phyloP scores from a whole-genome alignment of 352 stramenopile genomes.

The Globisporangium mamillatum region DNA sequence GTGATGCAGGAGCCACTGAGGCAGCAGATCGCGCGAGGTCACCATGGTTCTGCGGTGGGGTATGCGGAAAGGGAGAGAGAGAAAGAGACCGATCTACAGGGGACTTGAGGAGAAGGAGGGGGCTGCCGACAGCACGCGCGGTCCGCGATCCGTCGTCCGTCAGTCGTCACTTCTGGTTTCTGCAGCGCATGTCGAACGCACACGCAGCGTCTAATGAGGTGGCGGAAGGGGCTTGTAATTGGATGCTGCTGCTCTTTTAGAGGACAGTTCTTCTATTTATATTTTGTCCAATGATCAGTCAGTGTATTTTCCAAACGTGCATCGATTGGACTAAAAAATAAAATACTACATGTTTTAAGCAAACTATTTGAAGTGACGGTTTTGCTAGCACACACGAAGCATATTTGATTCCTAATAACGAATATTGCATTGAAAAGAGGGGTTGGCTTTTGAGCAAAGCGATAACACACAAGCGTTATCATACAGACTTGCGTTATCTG shows the following conservation, averaged over 20 bases:
- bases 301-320: not conserved
- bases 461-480: no score
- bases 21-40: constrained; percentile 8
- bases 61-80: not conserved
- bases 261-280: not conserved
- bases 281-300: not conserved
- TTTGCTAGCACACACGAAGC: no score
- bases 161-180: not conserved
- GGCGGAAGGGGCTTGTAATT: not conserved
- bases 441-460: no score
- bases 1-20: constrained; percentile 14
- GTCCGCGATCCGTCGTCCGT: not conserved
- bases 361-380: no score
- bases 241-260: not conserved
- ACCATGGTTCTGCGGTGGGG: not conserved
- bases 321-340: not conserved
- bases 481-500: no score
- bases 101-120: not conserved
- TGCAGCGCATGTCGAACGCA: not conserved
- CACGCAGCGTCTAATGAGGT: not conserved
- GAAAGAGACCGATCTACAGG: no score
- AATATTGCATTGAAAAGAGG: no score
- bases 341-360: no score
- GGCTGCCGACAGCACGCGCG: no score
- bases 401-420: no score